These are phyloP conservation scores for Trichopus zeylanicus DNA, from an alignment of 116 monocot species.

Conservation along the genomic window DNA sequence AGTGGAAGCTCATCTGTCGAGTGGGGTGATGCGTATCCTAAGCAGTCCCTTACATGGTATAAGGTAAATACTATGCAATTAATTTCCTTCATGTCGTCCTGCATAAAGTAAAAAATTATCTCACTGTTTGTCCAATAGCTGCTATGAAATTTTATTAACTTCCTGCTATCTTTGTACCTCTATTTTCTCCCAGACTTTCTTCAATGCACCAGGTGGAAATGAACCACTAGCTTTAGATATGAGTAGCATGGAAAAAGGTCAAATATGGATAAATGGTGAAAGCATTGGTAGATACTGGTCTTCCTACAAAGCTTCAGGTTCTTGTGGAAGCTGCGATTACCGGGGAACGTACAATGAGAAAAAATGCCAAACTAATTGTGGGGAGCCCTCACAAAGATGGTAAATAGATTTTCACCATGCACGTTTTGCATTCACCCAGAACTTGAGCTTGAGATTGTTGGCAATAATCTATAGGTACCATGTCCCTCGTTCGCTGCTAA, in stretches of 20 bases:
- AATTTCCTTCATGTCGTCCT: no score
- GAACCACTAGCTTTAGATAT: conserved; percentile 91
- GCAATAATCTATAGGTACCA: conserved; percentile 65
- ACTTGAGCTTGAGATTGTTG: not conserved
- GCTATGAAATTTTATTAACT: not conserved
- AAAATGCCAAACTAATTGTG: conserved; percentile 70
- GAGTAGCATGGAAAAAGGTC: conserved; percentile 92
- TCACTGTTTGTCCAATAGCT: no score
- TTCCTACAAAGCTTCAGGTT: conserved; percentile 62
- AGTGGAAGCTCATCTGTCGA: conserved; percentile 73
- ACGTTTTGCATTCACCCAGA: not conserved
- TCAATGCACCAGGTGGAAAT: conserved; percentile 76
- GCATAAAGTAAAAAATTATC: no score
- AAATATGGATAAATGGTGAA: conserved; percentile 90
- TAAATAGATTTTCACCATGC: conserved; percentile 8
- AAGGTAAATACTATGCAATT: no score
- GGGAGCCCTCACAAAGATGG: conserved; percentile 94
- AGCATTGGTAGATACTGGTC: conserved; percentile 95
- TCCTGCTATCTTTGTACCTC: not conserved
- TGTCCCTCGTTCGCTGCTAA: conserved; percentile 86
- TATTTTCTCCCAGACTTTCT: conserved; percentile 45
- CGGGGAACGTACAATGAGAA: conserved; percentile 57
- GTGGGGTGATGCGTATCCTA: conserved; percentile 67
- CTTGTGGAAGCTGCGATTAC: conserved; percentile 61
- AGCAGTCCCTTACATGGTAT: conserved; percentile 84